These are phyloP conservation scores for Vitis rupestris DNA, from an alignment of 164 flowering plant species.

Conservation along the genomic window DNA sequence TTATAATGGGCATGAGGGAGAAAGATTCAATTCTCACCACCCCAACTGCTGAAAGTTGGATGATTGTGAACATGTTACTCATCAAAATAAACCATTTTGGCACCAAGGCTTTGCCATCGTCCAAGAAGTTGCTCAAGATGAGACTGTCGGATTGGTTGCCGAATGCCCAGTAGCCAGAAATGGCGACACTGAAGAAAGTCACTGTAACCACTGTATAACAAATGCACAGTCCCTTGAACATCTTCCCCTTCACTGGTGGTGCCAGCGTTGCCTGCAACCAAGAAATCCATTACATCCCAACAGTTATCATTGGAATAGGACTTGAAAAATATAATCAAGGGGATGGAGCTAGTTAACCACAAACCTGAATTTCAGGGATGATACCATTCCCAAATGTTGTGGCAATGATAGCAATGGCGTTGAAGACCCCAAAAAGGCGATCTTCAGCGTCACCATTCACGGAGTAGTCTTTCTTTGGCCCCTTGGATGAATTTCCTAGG, in stretches of 20 bases:
- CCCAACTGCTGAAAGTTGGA: slow-evolving; percentile 69
- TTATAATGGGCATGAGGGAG: not conserved
- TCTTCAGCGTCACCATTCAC: slow-evolving; percentile 26
- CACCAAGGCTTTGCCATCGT: slow-evolving; percentile 45
- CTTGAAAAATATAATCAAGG: not conserved
- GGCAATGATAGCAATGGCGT: slow-evolving; percentile 81
- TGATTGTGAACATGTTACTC: slow-evolving; percentile 53
- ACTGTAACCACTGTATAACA: slow-evolving; percentile 58
- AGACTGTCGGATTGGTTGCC: slow-evolving; percentile 62
- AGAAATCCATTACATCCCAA: not conserved
- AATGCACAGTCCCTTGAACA: slow-evolving; percentile 81
- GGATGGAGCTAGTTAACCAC: not conserved
- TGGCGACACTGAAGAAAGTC: slow-evolving; percentile 80
- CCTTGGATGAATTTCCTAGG: slow-evolving; percentile 71
- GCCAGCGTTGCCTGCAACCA: slow-evolving; percentile 74
- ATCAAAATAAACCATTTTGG: slow-evolving; percentile 72
- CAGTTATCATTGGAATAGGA: not conserved
- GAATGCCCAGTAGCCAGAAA: slow-evolving; percentile 96
- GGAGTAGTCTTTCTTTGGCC: slow-evolving; percentile 67
- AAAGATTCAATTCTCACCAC: slow-evolving; percentile 46
- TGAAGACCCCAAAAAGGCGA: slow-evolving; percentile 68
- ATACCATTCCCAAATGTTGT: slow-evolving; percentile 94
- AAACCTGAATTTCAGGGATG: slow-evolving; percentile 95
- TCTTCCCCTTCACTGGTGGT: slow-evolving; percentile 89
- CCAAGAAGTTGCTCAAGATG: slow-evolving; percentile 58